Base-by-base conservation (phyloP, 306 rosid species). In the Canavalia gladiata region DNA sequence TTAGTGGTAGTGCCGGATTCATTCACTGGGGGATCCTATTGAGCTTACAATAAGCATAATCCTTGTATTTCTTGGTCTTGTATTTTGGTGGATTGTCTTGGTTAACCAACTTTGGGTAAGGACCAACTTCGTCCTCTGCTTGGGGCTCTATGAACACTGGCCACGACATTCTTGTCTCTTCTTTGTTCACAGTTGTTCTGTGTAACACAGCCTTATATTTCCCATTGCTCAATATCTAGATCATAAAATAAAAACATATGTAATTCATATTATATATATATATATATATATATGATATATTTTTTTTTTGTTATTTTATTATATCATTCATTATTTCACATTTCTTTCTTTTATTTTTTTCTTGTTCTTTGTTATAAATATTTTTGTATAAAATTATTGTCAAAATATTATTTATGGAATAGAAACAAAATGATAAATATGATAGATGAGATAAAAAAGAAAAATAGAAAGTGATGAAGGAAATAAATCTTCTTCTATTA, bases 131-230 rank as follows among this genome's bases (percentile, higher is more conserved):
- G 0, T 71, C 83, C 13, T 88, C 86, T 0, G 77, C 1, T 3
- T 91, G 88, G 1, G 97, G 97, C 52, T 93, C 93, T 77, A 93
- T 73, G 87, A 91, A 91, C 56, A 93, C 93, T 1, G 97, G 92
- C 93, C 97, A 91, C 0, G 97, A 93, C 70, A 93, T 90, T 81
- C 94, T 91, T 43, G 92, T 81, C 79, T 80, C 13, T 0, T 83
- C 85, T 56, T 84, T 88, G 66, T 85, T 79, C 87, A 91, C 97
- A 0, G 89, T 90, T 4, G 94, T 91, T 41, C 97, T 74, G 83
- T 93, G 97, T 2, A 71, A 73, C 3, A 90, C 92, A 1, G 89
- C 85, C 88, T 82, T 91, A 58, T 88, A 91, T 63, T 86, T 87
- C 30, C 98, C 98, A 59, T 94, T 94, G 87, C 94, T 94, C 85